Conservation (phyloP, 108 stramenopile genomes). For the Pseudonitzschia pungens region DNA sequence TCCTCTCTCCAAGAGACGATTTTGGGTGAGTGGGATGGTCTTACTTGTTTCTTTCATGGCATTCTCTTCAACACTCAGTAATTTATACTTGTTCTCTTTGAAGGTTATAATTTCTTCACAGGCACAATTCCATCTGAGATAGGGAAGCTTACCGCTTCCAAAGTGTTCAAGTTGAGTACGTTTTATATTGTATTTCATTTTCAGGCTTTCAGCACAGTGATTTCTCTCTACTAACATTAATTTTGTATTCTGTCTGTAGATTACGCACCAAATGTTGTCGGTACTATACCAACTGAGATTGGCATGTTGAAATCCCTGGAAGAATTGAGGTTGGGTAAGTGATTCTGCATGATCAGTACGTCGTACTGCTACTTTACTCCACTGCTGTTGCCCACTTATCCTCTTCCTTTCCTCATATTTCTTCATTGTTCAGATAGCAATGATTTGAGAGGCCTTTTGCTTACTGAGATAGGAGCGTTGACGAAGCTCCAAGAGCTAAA, state of each 20-base stretch:
- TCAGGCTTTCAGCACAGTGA: too few relatives aligned
- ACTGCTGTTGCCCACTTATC: neutral
- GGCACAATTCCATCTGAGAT: neutral
- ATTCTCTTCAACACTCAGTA: too few relatives aligned
- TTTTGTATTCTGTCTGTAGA: too few relatives aligned
- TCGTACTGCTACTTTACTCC: neutral
- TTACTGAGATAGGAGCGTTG: neutral
- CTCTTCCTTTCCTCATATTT: too few relatives aligned
- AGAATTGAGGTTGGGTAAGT: neutral
- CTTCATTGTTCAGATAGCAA: neutral
- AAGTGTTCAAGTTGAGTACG: neutral
- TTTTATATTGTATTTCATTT: too few relatives aligned
- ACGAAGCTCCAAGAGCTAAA: neutral
- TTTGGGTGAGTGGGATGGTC: too few relatives aligned
- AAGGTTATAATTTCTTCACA: neutral
- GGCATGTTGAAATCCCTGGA: neutral
- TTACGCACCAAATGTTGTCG: neutral
- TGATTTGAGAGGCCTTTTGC: neutral
- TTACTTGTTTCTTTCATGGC: too few relatives aligned
- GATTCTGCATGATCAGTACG: neutral
- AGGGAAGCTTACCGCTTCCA: neutral
- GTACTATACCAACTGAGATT: neutral
- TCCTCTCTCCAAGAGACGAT: slow-evolving; percentile 16
- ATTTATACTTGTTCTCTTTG: neutral
- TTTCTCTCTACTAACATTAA: too few relatives aligned